Percentiles rank a stretch among this genome's conserved stretches.
phyloP scores from a whole-genome alignment of 2,329 filamentous ascomycete species.

The Curvularia lunata region DNA sequence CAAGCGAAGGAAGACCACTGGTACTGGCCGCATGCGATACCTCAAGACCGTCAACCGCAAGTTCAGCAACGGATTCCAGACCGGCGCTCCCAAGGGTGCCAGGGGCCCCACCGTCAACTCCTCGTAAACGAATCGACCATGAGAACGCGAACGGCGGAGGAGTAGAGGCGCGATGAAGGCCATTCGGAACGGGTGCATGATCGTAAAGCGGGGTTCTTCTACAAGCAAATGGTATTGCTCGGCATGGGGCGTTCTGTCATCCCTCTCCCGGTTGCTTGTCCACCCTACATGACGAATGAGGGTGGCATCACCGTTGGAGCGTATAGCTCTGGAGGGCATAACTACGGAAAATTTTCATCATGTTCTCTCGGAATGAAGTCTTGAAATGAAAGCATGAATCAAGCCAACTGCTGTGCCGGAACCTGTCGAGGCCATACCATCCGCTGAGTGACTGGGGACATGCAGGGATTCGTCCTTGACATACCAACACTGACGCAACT shows the following conservation, averaged over 20 bases:
- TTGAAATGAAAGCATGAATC: conserved; percentile 45
- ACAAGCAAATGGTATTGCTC: conserved; percentile 46
- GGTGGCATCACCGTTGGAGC: conserved; percentile 37
- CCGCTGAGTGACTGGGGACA: conserved; percentile 3
- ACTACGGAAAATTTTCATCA: conserved; percentile 49
- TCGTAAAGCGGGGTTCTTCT: conserved; percentile 40
- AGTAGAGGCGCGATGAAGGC: conserved; percentile 36
- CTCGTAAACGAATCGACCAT: conserved; percentile 21
- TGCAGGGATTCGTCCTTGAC: neutral
- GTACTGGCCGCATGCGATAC: conserved; percentile 94
- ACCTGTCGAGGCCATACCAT: neutral
- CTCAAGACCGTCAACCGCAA: conserved; percentile 89
- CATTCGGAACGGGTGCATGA: conserved; percentile 39
- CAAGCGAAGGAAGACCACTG: conserved; percentile 99
- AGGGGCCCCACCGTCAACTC: conserved; percentile 63
- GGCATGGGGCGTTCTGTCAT: conserved; percentile 49
- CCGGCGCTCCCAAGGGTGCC: conserved; percentile 82
- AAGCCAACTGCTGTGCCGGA: conserved; percentile 16
- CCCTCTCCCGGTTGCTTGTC: conserved; percentile 43
- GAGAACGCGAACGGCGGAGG: conserved; percentile 23
- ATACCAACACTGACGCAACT: neutral
- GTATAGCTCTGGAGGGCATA: conserved; percentile 46
- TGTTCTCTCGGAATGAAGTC: conserved; percentile 38
- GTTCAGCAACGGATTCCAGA: conserved; percentile 99
- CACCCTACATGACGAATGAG: conserved; percentile 41